A percentile compares a stretch with the other conserved stretches of the same genome.
Evolutionary conservation across 768 basidiomycete genomes (phyloP).

Genomic region (Lactifluus rugatus): DNA sequence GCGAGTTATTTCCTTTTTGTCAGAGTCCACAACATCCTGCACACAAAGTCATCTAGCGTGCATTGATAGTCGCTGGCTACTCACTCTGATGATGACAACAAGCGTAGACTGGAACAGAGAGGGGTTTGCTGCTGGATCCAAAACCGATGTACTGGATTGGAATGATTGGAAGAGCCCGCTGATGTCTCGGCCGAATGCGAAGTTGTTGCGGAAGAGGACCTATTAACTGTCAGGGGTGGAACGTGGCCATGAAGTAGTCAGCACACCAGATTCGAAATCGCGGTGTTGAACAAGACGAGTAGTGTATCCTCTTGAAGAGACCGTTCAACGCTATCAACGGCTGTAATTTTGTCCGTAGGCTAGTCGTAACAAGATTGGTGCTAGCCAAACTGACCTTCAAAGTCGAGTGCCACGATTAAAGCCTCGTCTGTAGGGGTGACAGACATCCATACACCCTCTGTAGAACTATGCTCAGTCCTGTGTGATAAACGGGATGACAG

Average conservation of each 20-base stretch:
- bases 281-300: constrained; percentile 54
- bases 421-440: constrained; percentile 48
- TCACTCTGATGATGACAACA: constrained; percentile 56
- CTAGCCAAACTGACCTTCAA: constrained; percentile 38
- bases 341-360: constrained; percentile 22
- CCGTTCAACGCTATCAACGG: constrained; percentile 55
- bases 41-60: background rate
- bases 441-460: constrained; percentile 59
- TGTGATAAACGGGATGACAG: no score
- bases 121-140: constrained; percentile 52
- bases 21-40: constrained; percentile 55
- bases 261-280: constrained; percentile 49
- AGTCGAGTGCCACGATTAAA: constrained; percentile 51
- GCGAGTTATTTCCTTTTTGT: constrained; percentile 45
- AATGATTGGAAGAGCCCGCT: constrained; percentile 53
- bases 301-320: constrained; percentile 55
- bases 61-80: background rate
- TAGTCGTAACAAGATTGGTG: background rate
- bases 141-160: constrained; percentile 45
- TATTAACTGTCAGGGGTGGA: constrained; percentile 20
- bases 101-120: constrained; percentile 49
- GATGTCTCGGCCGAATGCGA: constrained; percentile 51
- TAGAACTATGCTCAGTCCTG: background rate
- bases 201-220: constrained; percentile 60
- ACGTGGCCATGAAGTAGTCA: background rate